Base-by-base conservation (phyloP, 176 grass and related monocot genomes). In the Cenchrus fungigraminus region DNA sequence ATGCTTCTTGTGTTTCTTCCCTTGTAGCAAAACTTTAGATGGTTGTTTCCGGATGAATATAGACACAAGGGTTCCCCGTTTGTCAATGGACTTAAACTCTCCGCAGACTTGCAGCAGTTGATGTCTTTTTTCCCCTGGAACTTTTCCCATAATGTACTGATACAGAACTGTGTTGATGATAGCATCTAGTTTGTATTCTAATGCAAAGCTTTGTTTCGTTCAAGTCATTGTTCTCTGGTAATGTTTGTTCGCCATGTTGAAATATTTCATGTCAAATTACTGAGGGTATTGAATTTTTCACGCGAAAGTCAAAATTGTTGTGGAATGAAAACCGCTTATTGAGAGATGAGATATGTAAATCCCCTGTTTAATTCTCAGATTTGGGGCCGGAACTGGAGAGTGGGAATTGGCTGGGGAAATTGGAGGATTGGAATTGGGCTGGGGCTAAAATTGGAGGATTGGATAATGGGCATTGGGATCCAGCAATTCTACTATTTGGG, bases 21-120 rank as follows among this genome's bases (percentile, higher is more conserved):
- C 47, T 81, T 82, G 66, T 15, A 52, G 60, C 71, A 71, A 82
- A 54, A 66, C 40, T 78, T 53, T 49, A 46, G 32, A 68, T 84
- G 17, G 22, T 53, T 87, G 25, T 76, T 89, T 50, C 9, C 42
- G 20, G 79, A 77, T 82, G 78, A 77, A 71, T 19, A 6, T 19
- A 34, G 14, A 52, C 44, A 13, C 29, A 65, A 28, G 40, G 69
- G 37, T 34, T 64, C 37, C 22, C 2, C 55, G 32, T 71, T 51
- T 9, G 55, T 22, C 4, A 0, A 32, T 37, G 64, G 85, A 22
- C 9, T 76, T 37, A 70, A 77, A n/a, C n/a, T n/a, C 53, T 51
- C 8, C 22, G 20, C 20, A 22, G 58, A 6, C 15, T n/a, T 53
- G 64, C 3, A 29, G n/a, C 63, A 54, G 61, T 79, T 64, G 75